Evolutionary conservation across 768 basidiomycete genomes (phyloP).

Genomic region (Leucosporidium yakuticum): DNA sequence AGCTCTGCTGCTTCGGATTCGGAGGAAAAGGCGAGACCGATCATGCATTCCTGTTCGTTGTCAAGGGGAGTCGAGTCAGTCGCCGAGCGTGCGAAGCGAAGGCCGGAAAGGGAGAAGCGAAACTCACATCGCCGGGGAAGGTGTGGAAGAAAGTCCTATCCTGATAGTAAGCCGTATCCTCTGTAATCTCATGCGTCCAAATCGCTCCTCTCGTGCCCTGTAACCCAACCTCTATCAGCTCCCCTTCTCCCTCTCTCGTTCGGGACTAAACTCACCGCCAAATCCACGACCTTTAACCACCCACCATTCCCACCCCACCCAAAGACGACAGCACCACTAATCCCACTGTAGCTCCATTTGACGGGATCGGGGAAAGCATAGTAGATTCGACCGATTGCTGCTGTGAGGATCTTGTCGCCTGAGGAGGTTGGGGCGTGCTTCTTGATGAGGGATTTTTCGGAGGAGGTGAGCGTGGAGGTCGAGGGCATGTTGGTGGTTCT

Average conservation of each 20-base stretch:
- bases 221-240: not conserved
- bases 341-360: constrained; percentile 79
- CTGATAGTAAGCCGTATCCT: constrained; percentile 68
- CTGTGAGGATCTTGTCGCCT: constrained; percentile 63
- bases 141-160: constrained; percentile 89
- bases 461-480: constrained; percentile 60
- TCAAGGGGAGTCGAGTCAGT: no score
- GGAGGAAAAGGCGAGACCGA: constrained; percentile 83
- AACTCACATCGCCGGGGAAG: constrained; percentile 84
- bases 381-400: constrained; percentile 82
- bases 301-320: constrained; percentile 54
- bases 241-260: not conserved
- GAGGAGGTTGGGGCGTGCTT: constrained; percentile 51
- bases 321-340: constrained; percentile 78
- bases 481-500: constrained; percentile 56
- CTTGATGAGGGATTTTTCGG: constrained; percentile 69
- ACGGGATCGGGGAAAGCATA: constrained; percentile 71
- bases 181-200: constrained; percentile 89
- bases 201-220: constrained; percentile 75
- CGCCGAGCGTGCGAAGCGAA: not conserved
- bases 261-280: constrained; percentile 45
- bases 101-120: not conserved
- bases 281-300: constrained; percentile 73
- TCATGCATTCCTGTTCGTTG: constrained; percentile 65
- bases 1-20: constrained; percentile 77